Evolutionary conservation across 345 rosid genomes (phyloP).

Genomic region (Litchi chinensis): DNA sequence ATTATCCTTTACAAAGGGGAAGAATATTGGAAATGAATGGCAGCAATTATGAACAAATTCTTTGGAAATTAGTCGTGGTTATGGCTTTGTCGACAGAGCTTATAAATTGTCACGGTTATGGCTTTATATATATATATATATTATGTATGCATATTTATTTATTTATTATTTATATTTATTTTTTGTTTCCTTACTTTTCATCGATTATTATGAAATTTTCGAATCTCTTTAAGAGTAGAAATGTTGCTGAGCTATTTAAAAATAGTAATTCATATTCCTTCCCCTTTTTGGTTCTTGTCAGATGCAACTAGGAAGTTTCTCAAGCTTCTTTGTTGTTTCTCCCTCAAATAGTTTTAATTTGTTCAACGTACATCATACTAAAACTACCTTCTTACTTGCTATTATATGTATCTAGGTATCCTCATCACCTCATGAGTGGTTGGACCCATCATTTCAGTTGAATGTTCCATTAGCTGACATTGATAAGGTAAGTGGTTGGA

Average conservation of each 20-base stretch:
- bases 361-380: neutral
- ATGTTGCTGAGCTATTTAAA: neutral
- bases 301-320: neutral
- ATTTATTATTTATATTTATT: no score
- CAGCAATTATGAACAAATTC: neutral
- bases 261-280: no score
- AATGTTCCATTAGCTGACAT: constrained; percentile 92
- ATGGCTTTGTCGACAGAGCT: neutral
- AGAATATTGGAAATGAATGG: neutral
- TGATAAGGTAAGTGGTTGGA: constrained; percentile 64
- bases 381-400: constrained; percentile 18
- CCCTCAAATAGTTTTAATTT: neutral
- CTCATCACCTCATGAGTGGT: constrained; percentile 56
- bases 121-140: neutral
- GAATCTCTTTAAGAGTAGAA: neutral
- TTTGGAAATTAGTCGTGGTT: neutral
- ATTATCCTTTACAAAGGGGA: neutral
- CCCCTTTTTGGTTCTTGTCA: neutral
- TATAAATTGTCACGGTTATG: neutral
- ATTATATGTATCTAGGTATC: constrained; percentile 49
- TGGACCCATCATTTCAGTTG: constrained; percentile 71
- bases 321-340: neutral
- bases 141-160: no score
- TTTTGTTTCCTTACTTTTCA: neutral
- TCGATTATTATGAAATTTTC: neutral